Evolutionary conservation across 768 basidiomycete genomes (phyloP), one percentile per base, ranked within the genome.

Genomic region (Hericium erinaceus): DNA sequence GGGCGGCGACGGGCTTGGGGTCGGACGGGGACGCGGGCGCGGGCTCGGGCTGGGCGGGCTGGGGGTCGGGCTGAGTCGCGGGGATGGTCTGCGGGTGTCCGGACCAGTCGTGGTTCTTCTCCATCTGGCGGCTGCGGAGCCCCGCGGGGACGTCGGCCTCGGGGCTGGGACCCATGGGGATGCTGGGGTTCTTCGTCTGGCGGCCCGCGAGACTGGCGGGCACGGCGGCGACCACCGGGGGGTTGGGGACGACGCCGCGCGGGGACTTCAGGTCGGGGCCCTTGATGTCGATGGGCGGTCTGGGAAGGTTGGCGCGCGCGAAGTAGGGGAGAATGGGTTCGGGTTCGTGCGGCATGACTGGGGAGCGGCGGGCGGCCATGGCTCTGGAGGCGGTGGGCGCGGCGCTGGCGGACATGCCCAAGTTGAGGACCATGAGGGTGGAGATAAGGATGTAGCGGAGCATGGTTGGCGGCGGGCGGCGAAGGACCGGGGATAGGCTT

Each of bases 351-450:
- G 49, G n/a, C 22, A n/a, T 16, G 22, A n/a, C 50, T 11, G 24
- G 50, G 13, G 16, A 13, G 50, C 38, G 52, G 15, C 18, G 33
- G 33, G 52, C 52, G 52, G 38, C 8, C 10, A 39, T 39, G 38
- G 37, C 18, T 10, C 6, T 18, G 49, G 24, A 8, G 49, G 49
- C 6, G n/a, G 26, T 39, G 15, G 38, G 18, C 10, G 52, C 26
- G 12, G 18, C 13, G 39, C 6, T 18, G 28, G 39, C 28, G 28
- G 33, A n/a, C 16, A 13, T 16, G 26, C 52, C 52, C 16, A 33
- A n/a, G 52, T 53, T 53, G 37, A 53, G 52, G 28, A 33, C 52
- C n/a, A 39, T 18, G 52, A 53, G 52, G 52, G 52, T n/a, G 52
- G 37, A 9, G n/a, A 53, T 16, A 16, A 33, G n/a, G 52, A 53